These are phyloP conservation scores for Dactylonectria macrodidyma DNA, from an alignment of 2,329 filamentous ascomycete species.

Conservation along the genomic window DNA sequence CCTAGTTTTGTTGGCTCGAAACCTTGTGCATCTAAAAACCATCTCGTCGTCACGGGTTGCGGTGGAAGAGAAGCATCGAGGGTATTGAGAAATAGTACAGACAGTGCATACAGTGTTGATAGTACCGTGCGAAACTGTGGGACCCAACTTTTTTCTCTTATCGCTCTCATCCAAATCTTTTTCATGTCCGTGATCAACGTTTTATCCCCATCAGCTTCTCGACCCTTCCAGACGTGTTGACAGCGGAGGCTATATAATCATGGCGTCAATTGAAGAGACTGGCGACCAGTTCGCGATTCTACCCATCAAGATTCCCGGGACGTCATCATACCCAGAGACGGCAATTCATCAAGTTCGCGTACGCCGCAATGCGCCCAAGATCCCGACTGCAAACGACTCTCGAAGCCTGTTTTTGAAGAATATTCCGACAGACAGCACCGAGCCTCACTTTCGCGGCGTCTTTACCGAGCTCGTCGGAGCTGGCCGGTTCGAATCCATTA, in stretches of 20 bases:
- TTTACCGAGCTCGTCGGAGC: conserved; percentile 83
- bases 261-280: conserved; percentile 47
- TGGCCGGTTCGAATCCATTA: conserved; percentile 82
- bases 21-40: too few species aligned
- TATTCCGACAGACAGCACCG: conserved; percentile 86
- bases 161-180: conserved; percentile 22
- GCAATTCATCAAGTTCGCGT: conserved; percentile 89
- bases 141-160: conserved; percentile 40
- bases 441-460: conserved; percentile 80
- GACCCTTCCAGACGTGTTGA: neutral
- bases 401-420: conserved; percentile 94
- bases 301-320: conserved; percentile 75
- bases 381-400: conserved; percentile 79
- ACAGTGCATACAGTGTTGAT: conserved; percentile 19
- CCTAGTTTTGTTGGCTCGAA: too few species aligned
- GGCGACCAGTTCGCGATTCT: conserved; percentile 77
- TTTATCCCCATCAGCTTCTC: conserved; percentile 6
- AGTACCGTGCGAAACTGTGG: conserved; percentile 32
- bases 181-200: neutral
- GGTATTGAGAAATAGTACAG: too few species aligned
- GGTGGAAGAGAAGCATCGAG: neutral
- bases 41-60: too few species aligned
- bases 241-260: conserved; percentile 27
- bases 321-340: conserved; percentile 73
- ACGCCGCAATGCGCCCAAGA: conserved; percentile 85